phyloP scores from a whole-genome alignment of 2,329 filamentous ascomycete genomes.

The Fusarium sarcochroum region DNA sequence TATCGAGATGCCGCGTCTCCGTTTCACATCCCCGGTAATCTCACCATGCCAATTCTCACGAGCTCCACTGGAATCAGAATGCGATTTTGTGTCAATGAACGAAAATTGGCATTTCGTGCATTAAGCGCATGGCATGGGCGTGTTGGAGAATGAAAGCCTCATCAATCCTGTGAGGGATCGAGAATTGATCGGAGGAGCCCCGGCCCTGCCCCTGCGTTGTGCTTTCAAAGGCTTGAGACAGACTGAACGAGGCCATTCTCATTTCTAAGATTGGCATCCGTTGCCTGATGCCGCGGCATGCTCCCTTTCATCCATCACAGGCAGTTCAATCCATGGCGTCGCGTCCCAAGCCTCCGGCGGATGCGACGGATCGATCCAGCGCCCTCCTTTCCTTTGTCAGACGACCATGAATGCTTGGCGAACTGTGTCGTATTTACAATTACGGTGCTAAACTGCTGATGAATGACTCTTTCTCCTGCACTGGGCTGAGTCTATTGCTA shows the following conservation, averaged over 20 bases:
- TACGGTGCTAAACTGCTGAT: background rate
- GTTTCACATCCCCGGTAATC: constrained; percentile 15
- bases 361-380: constrained; percentile 26
- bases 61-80: background rate
- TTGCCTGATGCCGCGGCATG: constrained; percentile 29
- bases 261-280: background rate
- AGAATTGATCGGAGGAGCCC: constrained; percentile 6
- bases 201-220: no score
- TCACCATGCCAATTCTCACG: constrained; percentile 5
- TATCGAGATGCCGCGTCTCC: constrained; percentile 25
- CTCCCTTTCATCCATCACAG: constrained; percentile 1
- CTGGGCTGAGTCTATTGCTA: constrained; percentile 18
- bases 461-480: constrained; percentile 8
- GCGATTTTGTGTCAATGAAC: background rate
- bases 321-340: constrained; percentile 16
- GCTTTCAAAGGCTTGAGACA: no score
- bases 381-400: constrained; percentile 35
- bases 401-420: constrained; percentile 26
- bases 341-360: constrained; percentile 15
- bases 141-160: constrained; percentile 10
- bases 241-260: background rate
- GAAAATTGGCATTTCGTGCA: constrained; percentile 1
- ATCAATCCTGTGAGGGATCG: constrained; percentile 31
- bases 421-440: constrained; percentile 4
- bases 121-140: background rate